Conservation (phyloP, 2,329 filamentous ascomycete genomes). For the Fonsecaea nubica region DNA sequence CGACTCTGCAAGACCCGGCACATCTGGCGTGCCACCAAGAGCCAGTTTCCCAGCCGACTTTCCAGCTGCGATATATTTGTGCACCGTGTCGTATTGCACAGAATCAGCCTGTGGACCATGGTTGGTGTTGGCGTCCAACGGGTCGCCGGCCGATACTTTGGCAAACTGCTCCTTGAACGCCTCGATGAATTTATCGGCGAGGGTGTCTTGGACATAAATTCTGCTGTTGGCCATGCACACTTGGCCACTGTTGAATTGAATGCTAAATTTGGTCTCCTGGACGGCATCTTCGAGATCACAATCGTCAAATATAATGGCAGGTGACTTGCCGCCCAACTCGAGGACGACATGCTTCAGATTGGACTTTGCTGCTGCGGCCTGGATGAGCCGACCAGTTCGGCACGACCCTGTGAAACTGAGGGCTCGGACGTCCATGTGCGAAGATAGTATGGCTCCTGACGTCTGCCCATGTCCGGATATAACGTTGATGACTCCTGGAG, state of each 20-base stretch:
- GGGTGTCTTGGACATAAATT: constrained; percentile 36
- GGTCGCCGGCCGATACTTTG: constrained; percentile 48
- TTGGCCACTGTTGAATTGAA: constrained; percentile 65
- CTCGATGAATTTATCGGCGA: constrained; percentile 40
- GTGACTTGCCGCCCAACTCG: constrained; percentile 67
- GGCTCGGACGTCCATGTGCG: constrained; percentile 73
- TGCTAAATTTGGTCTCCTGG: constrained; percentile 54
- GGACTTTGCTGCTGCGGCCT: constrained; percentile 70
- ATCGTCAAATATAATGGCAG: constrained; percentile 63
- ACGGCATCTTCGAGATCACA: constrained; percentile 63
- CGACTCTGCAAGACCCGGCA: constrained; percentile 31
- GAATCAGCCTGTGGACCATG: constrained; percentile 55
- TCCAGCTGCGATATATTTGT: constrained; percentile 51
- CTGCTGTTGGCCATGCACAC: constrained; percentile 61
- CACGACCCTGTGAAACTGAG: constrained; percentile 80
- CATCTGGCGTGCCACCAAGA: constrained; percentile 47
- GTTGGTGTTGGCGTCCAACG: constrained; percentile 48
- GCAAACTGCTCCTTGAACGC: constrained; percentile 46
- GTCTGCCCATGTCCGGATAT: constrained; percentile 73
- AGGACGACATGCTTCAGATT: constrained; percentile 69
- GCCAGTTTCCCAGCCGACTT: constrained; percentile 49
- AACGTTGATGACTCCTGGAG: constrained; percentile 77
- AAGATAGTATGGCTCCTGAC: constrained; percentile 71
- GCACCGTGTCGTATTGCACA: constrained; percentile 52
- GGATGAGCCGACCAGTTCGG: constrained; percentile 72